These are phyloP conservation scores for Ascochyta rabiei DNA, from an alignment of 2,329 filamentous ascomycete genomes.

Conservation along the genomic window DNA sequence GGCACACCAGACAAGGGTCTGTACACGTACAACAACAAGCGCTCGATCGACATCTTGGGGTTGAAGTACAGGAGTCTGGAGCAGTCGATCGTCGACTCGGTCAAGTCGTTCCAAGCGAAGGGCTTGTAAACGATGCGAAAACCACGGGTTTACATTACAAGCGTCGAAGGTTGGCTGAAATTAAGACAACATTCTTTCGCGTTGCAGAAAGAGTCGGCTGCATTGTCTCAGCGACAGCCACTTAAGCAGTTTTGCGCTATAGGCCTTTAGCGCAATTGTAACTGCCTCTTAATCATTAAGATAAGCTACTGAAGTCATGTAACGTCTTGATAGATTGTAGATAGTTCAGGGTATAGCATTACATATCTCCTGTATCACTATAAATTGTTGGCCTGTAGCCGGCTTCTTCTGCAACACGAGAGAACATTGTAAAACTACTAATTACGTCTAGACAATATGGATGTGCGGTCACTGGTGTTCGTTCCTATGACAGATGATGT, in stretches of 20 bases:
- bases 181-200: not conserved
- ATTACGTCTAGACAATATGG: conserved; percentile 15
- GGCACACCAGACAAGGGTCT: conserved; percentile 51
- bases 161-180: not conserved
- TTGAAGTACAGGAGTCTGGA: conserved; percentile 65
- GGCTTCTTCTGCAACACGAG: too few species aligned
- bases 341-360: too few species aligned
- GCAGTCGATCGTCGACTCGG: conserved; percentile 65
- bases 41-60: conserved; percentile 62
- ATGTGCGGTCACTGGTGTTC: not conserved
- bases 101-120: conserved; percentile 65
- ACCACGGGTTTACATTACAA: not conserved
- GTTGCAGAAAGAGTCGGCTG: not conserved
- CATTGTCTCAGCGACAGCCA: too few species aligned
- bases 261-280: too few species aligned
- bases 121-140: conserved; percentile 46
- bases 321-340: too few species aligned
- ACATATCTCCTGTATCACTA: too few species aligned
- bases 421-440: conserved; percentile 17
- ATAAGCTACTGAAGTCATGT: too few species aligned
- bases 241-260: too few species aligned
- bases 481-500: conserved; percentile 15
- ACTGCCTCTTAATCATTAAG: too few species aligned
- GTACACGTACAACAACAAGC: conserved; percentile 60
- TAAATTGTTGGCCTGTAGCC: too few species aligned